Conservation (phyloP, 192 early-diverging fungal species). For the Entomortierella beljakovae region DNA sequence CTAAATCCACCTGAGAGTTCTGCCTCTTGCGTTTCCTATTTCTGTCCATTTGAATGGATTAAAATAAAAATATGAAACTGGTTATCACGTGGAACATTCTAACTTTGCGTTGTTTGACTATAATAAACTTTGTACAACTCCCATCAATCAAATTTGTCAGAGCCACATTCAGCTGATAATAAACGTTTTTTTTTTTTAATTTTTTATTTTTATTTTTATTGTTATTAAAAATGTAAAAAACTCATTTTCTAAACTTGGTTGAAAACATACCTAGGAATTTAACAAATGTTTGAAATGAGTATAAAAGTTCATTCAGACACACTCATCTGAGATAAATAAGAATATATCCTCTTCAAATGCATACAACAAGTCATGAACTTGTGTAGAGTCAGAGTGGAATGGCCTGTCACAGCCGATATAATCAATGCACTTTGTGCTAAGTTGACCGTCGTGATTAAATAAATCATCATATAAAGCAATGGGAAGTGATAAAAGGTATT, state of each 20-base stretch:
- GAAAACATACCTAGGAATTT: background rate
- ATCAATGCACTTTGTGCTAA: slow-evolving; percentile 60
- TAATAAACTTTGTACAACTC: background rate
- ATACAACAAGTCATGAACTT: background rate
- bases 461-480: slow-evolving; percentile 55
- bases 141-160: no score
- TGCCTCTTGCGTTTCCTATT: no score
- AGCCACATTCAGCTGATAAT: no score
- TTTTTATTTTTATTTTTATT: background rate
- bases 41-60: no score
- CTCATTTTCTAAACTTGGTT: no score
- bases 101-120: no score
- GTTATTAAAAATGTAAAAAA: no score
- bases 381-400: slow-evolving; percentile 43
- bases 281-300: background rate
- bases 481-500: background rate
- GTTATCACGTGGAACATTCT: no score
- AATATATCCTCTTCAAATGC: background rate
- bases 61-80: no score
- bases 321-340: background rate
- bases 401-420: slow-evolving; percentile 60
- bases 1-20: no score
- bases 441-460: slow-evolving; percentile 66
- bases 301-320: background rate
- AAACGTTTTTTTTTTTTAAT: background rate